These are phyloP conservation scores for Skeletonema costatum DNA, from an alignment of 108 stramenopile species.

Conservation along the genomic window DNA sequence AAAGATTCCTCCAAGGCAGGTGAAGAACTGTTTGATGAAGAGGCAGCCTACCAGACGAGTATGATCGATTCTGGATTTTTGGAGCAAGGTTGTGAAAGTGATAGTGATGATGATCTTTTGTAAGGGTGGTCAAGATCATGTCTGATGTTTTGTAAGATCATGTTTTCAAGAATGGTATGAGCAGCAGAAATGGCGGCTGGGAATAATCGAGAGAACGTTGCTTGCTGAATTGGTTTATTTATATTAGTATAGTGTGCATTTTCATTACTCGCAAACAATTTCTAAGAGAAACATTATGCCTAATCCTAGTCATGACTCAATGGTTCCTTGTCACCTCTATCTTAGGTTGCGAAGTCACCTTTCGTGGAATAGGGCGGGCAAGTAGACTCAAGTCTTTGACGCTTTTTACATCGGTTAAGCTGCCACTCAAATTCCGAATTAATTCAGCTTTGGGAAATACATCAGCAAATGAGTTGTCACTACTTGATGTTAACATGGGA, in stretches of 20 bases:
- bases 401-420: constrained; percentile 34
- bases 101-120: constrained; percentile 55
- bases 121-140: background rate
- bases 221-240: background rate
- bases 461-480: background rate
- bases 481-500: background rate
- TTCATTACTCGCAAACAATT: background rate
- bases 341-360: background rate
- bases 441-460: background rate
- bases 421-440: constrained; percentile 23
- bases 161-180: no score
- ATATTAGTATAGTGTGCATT: background rate
- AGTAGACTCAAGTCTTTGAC: constrained; percentile 28
- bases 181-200: background rate
- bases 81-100: constrained; percentile 32
- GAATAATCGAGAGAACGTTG: background rate
- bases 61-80: constrained; percentile 26
- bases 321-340: background rate
- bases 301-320: background rate
- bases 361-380: constrained; percentile 31
- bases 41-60: constrained; percentile 39
- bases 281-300: background rate
- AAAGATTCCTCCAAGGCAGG: background rate
- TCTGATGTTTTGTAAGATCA: background rate
- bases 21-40: constrained; percentile 26